These are phyloP conservation scores for Tricholoma matsutake DNA, from an alignment of 768 basidiomycete species.

Conservation along the genomic window DNA sequence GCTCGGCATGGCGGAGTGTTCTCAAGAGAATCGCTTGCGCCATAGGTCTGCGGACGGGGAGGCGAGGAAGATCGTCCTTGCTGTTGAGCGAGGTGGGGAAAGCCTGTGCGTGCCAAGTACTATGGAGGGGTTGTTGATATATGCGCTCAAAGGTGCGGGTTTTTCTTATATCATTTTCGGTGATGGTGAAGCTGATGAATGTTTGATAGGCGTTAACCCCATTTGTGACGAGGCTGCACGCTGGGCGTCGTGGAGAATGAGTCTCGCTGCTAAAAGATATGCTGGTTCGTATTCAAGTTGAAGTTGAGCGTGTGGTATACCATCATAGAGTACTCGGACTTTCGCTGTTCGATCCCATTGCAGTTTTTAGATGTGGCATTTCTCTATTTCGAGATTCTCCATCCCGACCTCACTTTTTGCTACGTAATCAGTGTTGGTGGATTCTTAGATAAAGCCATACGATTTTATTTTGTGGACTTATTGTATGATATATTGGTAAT, in stretches of 20 bases:
- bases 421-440: too few species aligned
- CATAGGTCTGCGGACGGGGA: not conserved
- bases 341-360: not conserved
- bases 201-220: slow-evolving; percentile 21
- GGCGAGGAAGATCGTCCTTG: not conserved
- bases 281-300: too few species aligned
- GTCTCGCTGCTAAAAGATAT: not conserved
- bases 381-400: not conserved
- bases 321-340: not conserved
- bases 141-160: not conserved
- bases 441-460: too few species aligned
- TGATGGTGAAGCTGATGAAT: not conserved
- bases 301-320: not conserved
- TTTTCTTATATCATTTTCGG: not conserved
- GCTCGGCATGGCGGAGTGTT: not conserved
- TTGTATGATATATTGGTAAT: too few species aligned
- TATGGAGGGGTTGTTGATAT: not conserved
- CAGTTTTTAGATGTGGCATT: not conserved
- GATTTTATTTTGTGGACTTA: too few species aligned
- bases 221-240: slow-evolving; percentile 21
- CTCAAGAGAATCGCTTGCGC: not conserved
- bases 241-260: not conserved
- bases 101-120: not conserved
- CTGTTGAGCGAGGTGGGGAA: not conserved
- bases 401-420: too few species aligned